Percentiles rank a stretch among this genome's conserved stretches.
Conservation (phyloP, 2,329 filamentous ascomycete genomes). For the Colletotrichum shisoi region DNA sequence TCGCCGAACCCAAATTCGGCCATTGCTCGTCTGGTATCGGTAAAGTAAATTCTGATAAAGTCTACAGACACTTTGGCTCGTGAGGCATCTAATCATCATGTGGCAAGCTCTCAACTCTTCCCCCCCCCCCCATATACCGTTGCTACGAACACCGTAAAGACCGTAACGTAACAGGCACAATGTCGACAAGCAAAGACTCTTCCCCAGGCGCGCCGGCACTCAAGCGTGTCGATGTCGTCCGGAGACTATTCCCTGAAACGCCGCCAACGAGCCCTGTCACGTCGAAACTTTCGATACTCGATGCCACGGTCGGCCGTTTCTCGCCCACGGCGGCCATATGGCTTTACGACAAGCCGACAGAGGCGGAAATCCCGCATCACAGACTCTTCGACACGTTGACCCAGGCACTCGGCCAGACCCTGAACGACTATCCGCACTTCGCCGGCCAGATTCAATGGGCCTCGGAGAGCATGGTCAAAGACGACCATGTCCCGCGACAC, state of each 20-base stretch:
- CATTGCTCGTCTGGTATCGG: not conserved
- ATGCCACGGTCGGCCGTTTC: conserved; percentile 54
- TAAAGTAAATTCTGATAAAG: not conserved
- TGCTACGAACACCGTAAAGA: not conserved
- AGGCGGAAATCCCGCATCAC: conserved; percentile 22
- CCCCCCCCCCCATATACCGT: fast-evolving
- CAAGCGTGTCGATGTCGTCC: not conserved
- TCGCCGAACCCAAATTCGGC: not conserved
- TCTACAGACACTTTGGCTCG: no score
- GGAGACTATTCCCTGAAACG: conserved; percentile 16
- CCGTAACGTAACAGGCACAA: not conserved
- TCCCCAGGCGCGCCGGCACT: not conserved
- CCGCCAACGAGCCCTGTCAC: not conserved
- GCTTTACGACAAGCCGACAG: conserved; percentile 50
- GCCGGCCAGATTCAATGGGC: conserved; percentile 53
- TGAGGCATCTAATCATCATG: no score
- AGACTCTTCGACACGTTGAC: not conserved
- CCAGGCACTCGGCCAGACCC: conserved; percentile 47
- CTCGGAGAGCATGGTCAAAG: conserved; percentile 40
- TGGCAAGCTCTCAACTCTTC: no score
- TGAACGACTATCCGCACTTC: conserved; percentile 54
- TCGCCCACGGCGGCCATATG: conserved; percentile 53
- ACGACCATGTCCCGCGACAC: conserved; percentile 43
- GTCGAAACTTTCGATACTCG: conserved; percentile 51
- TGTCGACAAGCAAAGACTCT: not conserved